Base-by-base conservation (phyloP, 345 rosid species). In the Arabidopsis thaliana region DNA sequence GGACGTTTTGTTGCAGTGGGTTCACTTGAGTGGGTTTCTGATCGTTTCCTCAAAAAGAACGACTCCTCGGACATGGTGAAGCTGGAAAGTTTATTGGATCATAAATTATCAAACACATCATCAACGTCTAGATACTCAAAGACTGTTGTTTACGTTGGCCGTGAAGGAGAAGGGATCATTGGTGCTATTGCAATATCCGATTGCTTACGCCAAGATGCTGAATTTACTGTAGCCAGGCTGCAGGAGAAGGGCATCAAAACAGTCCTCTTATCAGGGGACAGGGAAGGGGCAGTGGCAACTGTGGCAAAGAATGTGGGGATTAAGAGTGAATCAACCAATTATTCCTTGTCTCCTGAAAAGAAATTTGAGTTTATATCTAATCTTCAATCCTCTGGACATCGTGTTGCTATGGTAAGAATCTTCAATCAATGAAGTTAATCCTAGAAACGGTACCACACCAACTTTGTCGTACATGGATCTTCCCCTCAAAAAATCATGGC, bases 231-330 rank as follows among this genome's bases (percentile, higher is more conserved):
- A 24, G 80, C 78, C 63, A 86, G 98, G 97, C 93, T 94, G 46
- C 89, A 86, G 79, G 75, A 76, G 81, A 91, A 85, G 72, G 92
- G 97, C 67, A 90, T 94, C 85, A 90, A 86, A 72, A 90, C 89
- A 65, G 61, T 94, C 53, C 86, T 94, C 71, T 75, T 91, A 83
- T 91, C 98, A 36, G 97, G 98, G 67, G 98, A 94, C 73, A 85
- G 96, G 95, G 96, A 91, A 91, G 97, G 87, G 83, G 97, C 93
- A 84, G 97, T 90, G 75, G 91, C 97, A 87, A 76, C 86, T 25
- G 82, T 88, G 46, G 97, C 96, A 24, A 83, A 81, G 80, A 77
- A 77, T 8, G 91, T 91, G 71, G 97, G 97, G 59, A 91, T 91
- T 69, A 79, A 59, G 76, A 74, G 67, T 71, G 87, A 86, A 78